Percentiles rank a stretch among this genome's conserved stretches.
These are phyloP conservation scores for Mucor mucedo DNA, from an alignment of 371 early-diverging fungal genomes.

Conservation along the genomic window DNA sequence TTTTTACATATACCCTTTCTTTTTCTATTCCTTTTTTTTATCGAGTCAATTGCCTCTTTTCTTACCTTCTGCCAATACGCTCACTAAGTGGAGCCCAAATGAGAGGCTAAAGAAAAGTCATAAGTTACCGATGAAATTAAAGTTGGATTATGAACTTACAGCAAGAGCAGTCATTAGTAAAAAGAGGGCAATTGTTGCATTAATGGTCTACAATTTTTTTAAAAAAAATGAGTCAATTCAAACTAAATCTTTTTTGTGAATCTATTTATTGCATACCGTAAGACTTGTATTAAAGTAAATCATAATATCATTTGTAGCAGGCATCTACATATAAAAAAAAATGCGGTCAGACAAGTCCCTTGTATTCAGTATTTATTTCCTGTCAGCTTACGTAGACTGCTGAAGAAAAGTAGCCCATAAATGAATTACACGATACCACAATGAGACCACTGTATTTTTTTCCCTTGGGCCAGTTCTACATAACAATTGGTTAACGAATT, in stretches of 20 bases:
- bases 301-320: conserved; percentile 38
- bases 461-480: conserved; percentile 35
- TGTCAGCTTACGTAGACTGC: conserved; percentile 34
- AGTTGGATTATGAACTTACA: conserved; percentile 12
- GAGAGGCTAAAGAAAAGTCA: conserved; percentile 28
- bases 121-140: not conserved
- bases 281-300: conserved; percentile 24
- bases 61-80: conserved; percentile 40
- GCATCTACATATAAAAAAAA: conserved; percentile 30
- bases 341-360: too few relatives aligned
- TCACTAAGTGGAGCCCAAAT: conserved; percentile 49
- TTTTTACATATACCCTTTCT: too few relatives aligned
- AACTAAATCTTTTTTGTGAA: too few relatives aligned
- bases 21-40: too few relatives aligned
- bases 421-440: conserved; percentile 34
- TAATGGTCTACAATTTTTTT: conserved; percentile 13
- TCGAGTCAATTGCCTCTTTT: not conserved
- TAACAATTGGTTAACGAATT: not conserved
- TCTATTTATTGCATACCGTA: conserved; percentile 13
- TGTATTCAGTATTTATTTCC: too few relatives aligned
- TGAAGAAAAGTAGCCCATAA: conserved; percentile 43
- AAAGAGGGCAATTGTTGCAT: conserved; percentile 24
- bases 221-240: too few relatives aligned
- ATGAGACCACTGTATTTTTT: conserved; percentile 33
- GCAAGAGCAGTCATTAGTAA: conserved; percentile 28